phyloP scores from a whole-genome alignment of 2,329 filamentous ascomycete species.

The Fusarium irregulare region DNA sequence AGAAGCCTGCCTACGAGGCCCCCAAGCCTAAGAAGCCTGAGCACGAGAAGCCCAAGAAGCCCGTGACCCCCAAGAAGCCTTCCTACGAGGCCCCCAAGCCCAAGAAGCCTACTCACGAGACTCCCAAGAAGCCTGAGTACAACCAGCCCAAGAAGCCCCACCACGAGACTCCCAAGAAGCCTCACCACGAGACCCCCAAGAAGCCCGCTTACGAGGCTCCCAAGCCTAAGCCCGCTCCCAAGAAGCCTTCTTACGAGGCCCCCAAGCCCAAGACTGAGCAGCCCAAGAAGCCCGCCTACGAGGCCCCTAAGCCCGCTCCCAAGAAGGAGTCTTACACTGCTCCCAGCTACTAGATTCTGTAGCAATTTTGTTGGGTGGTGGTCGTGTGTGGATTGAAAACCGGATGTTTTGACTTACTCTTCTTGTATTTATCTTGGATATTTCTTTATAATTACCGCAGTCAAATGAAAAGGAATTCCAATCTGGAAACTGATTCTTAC shows the following conservation, averaged over 20 bases:
- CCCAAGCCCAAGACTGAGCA: neutral
- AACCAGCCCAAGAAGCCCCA: neutral
- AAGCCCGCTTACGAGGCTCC: neutral
- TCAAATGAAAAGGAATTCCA: constrained; percentile 10
- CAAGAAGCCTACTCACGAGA: neutral
- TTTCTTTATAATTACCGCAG: constrained; percentile 12
- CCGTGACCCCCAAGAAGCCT: neutral
- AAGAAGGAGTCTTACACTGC: neutral
- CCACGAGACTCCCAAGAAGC: neutral
- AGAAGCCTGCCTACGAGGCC: neutral
- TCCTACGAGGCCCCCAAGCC: neutral
- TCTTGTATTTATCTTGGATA: constrained; percentile 13
- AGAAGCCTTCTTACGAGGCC: too few species aligned
- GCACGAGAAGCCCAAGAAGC: constrained; percentile 8
- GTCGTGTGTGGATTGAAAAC: neutral
- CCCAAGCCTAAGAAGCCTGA: neutral
- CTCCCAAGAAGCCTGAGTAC: neutral
- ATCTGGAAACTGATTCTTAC: neutral
- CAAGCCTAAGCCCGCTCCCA: too few species aligned
- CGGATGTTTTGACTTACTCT: constrained; percentile 8
- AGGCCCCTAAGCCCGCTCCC: neutral
- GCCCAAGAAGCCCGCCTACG: neutral
- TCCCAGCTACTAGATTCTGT: neutral
- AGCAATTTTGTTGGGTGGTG: neutral
- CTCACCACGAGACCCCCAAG: neutral